Conservation (phyloP, 306 rosid species). For the Trifolium repens region DNA sequence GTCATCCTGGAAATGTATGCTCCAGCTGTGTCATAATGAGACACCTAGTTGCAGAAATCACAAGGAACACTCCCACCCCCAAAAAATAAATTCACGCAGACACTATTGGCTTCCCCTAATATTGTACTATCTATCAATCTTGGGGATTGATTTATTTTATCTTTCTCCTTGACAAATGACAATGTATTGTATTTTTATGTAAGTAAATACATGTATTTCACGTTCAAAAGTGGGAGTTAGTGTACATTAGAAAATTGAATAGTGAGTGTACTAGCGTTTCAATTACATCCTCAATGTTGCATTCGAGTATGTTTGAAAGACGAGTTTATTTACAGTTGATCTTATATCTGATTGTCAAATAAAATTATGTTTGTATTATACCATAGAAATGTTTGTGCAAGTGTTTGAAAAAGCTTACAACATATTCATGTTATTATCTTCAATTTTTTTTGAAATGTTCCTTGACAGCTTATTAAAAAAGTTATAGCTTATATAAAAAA, state of each 20-base stretch:
- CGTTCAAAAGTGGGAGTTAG: constrained; percentile 24
- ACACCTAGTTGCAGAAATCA: constrained; percentile 33
- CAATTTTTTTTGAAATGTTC: not conserved
- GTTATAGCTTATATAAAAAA: not conserved
- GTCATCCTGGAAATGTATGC: constrained; percentile 8
- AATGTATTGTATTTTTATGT: constrained; percentile 20
- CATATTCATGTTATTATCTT: too few relatives aligned
- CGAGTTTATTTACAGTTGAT: not conserved
- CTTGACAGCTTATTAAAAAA: not conserved
- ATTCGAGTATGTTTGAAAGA: not conserved
- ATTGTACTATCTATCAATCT: constrained; percentile 13
- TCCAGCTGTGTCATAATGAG: constrained; percentile 37
- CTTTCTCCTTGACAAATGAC: not conserved
- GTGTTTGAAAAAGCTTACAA: not conserved
- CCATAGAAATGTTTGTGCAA: not conserved
- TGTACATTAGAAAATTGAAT: constrained; percentile 16
- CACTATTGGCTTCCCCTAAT: constrained; percentile 26
- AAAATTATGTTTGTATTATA: not conserved
- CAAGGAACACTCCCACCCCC: not conserved
- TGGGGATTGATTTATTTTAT: constrained; percentile 26
- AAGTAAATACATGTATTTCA: constrained; percentile 37
- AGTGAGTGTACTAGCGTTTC: not conserved
- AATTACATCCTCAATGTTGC: not conserved
- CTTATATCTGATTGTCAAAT: too few relatives aligned
- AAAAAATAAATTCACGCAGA: not conserved